Evolutionary conservation across 2,329 filamentous ascomycete species (phyloP), one percentile per base, ranked within the genome.

Genomic region (Pleoardoris graminearum): DNA sequence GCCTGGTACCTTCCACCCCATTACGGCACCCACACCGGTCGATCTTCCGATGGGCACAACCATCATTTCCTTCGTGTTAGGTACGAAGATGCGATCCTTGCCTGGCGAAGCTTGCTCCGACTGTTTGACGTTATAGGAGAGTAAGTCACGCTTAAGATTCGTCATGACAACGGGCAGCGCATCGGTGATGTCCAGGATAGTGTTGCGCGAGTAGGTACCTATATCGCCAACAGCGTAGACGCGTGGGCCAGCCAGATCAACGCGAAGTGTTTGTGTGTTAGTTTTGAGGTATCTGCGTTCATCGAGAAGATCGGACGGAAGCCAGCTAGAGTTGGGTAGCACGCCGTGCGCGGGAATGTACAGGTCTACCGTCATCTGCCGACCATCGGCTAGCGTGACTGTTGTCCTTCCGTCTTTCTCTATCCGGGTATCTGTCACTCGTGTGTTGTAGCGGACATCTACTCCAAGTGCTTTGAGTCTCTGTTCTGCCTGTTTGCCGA

Each of bases 321-420:
- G 68, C 64, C 78, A 85, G 7, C 70, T 72, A 17, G 77, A 80
- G 66, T 82, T 84, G 0, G 82, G 82, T 7, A 68, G 62, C 11
- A 78, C 78, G 23, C 82, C 82, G 12, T 76, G 76, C 0, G 79
- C 80, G 3, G 78, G 75, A 50, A 85, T 77, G 62, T 80, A 84
- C 21, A 82, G 55, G 58, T 85, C 82, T 2, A 77, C 75, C 1
- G 73, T 72, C 33, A 81, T 58, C 2, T 67, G 73, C 39, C 76
- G 71, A 36, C 81, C 81, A 51, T 80, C 78, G 54, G 56, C 50
- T 12, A 73, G 59, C 0, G 55, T 60, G 43, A 71, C 17, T 21
- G 81, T 60, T 3, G 75, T 73, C 53, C 75, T 79, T 23, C 71
- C 75, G 29, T 74, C 70, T 2, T 66, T 56, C 7, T 61, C 55